Percentiles rank a stretch among this genome's conserved stretches.
phyloP scores from a whole-genome alignment of 108 stramenopile genomes.

The Cyclotella kingstonii region DNA sequence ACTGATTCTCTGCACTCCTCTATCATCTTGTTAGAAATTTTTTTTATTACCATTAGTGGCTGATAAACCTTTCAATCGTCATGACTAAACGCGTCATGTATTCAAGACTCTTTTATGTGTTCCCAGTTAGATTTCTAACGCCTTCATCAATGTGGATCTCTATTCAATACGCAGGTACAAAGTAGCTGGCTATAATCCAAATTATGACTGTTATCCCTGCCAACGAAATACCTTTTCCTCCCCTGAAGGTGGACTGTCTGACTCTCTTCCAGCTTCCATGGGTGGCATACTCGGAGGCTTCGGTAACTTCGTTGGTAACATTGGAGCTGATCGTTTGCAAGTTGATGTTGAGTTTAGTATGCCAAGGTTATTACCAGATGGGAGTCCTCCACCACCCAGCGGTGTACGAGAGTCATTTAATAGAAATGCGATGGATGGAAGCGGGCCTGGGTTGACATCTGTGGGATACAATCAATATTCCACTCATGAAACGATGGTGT shows the following conservation, averaged over 20 bases:
- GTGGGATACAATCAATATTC: constrained; percentile 82
- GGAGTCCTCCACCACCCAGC: constrained; percentile 73
- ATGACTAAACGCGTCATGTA: no score
- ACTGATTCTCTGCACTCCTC: not conserved
- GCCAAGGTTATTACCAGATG: constrained; percentile 86
- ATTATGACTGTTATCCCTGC: constrained; percentile 98
- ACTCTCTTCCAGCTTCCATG: constrained; percentile 12
- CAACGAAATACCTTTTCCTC: constrained; percentile 92
- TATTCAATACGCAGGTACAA: constrained; percentile 59
- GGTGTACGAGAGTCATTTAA: constrained; percentile 61
- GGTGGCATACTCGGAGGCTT: constrained; percentile 40
- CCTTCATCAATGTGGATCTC: no score
- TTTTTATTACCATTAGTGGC: no score
- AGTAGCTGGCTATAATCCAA: constrained; percentile 94
- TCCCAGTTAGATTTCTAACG: no score
- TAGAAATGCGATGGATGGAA: constrained; percentile 6
- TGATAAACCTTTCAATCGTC: no score
- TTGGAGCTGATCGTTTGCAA: constrained; percentile 53
- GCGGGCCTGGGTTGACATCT: constrained; percentile 46
- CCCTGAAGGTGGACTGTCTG: constrained; percentile 36
- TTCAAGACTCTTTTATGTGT: no score
- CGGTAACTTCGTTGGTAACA: constrained; percentile 16
- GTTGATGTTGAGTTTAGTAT: constrained; percentile 92
- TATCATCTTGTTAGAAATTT: no score
- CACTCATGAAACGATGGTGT: constrained; percentile 87